phyloP scores from a whole-genome alignment of 352 stramenopile species.

The Phytopythium boreale region DNA sequence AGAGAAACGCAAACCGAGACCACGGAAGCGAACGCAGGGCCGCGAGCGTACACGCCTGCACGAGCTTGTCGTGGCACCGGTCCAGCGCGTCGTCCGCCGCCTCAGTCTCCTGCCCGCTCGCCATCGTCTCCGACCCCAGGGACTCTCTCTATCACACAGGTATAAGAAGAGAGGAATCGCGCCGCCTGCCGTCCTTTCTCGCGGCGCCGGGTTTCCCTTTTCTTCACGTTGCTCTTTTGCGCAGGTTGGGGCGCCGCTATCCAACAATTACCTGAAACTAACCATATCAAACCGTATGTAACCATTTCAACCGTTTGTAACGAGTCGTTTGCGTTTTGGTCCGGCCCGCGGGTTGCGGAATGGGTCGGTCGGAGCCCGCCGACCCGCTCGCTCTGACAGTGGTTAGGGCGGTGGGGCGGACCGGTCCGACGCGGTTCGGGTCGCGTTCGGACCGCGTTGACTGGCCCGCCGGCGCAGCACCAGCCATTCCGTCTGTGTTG shows the following conservation, averaged over 20 bases:
- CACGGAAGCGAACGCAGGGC: background rate
- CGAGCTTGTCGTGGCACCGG: conserved; percentile 1
- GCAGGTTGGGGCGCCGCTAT: background rate
- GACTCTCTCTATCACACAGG: too few relatives aligned
- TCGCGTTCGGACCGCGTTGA: conserved; percentile 1
- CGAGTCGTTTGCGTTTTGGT: too few relatives aligned
- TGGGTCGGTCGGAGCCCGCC: background rate
- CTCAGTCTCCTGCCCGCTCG: background rate
- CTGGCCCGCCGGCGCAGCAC: conserved; percentile 35
- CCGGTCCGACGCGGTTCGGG: conserved; percentile 21
- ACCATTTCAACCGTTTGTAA: background rate
- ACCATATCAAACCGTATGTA: background rate
- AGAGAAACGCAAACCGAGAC: background rate
- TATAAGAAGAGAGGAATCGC: too few relatives aligned
- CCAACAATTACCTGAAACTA: background rate
- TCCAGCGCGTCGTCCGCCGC: background rate
- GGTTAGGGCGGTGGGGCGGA: conserved; percentile 12
- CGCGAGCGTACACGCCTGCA: conserved; percentile 6
- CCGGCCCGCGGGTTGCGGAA: too few relatives aligned
- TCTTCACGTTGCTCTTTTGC: background rate
- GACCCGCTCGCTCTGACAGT: background rate
- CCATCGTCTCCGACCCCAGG: background rate
- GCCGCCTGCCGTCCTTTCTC: too few relatives aligned
- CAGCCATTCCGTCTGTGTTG: conserved; percentile 49
- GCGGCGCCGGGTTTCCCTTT: background rate